Evolutionary conservation across 768 basidiomycete genomes (phyloP).

Genomic region (Calocybe indica): DNA sequence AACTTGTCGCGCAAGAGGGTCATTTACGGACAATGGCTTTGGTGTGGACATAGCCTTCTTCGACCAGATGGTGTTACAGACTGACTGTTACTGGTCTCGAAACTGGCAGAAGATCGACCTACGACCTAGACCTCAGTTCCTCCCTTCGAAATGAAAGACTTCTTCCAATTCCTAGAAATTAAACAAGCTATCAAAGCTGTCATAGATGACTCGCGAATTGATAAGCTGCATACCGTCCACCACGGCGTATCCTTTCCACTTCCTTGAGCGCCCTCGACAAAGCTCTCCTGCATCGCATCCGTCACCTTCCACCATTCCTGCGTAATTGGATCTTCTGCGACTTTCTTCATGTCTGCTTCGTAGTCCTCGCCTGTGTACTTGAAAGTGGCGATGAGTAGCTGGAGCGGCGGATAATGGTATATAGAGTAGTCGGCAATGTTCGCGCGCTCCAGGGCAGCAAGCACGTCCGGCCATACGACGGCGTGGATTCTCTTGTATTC

Average conservation of each 20-base stretch:
- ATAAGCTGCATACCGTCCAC: constrained; percentile 48
- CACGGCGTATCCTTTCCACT: constrained; percentile 66
- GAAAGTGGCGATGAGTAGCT: constrained; percentile 73
- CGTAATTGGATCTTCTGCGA: constrained; percentile 65
- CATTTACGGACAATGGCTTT: too few species aligned
- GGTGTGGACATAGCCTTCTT: too few species aligned
- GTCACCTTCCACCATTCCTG: constrained; percentile 73
- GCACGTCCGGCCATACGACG: constrained; percentile 64
- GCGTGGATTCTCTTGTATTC: constrained; percentile 58
- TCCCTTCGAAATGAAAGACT: constrained; percentile 65
- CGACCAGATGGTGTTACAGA: too few species aligned
- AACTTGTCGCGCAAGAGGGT: too few species aligned
- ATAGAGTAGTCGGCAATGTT: constrained; percentile 77
- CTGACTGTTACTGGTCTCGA: too few species aligned
- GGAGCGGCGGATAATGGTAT: constrained; percentile 55
- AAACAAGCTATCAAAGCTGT: not conserved
- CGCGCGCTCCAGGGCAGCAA: constrained; percentile 52
- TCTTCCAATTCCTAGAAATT: constrained; percentile 46
- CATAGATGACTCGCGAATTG: not conserved
- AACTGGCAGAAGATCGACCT: not conserved
- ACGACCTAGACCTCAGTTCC: not conserved
- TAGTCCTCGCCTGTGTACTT: constrained; percentile 68
- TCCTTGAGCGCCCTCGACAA: constrained; percentile 62
- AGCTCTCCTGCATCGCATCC: constrained; percentile 73
- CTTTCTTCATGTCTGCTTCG: constrained; percentile 56